Percentiles rank a stretch among this genome's conserved stretches.
Conservation (phyloP, 805 yeast species). For the Monosporozyma yasuniensis region DNA sequence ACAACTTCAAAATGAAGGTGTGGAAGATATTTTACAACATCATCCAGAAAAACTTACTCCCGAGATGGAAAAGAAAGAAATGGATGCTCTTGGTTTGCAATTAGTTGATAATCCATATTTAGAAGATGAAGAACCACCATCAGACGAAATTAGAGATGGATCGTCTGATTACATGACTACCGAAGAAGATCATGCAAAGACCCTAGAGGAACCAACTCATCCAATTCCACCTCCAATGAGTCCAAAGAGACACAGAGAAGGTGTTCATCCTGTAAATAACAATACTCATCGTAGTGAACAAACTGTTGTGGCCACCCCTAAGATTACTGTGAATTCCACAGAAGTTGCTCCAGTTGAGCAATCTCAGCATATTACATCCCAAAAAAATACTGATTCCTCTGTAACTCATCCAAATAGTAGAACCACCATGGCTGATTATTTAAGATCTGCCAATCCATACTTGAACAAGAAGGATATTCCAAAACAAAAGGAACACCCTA, state of each 20-base stretch:
- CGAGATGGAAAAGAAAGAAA: background rate
- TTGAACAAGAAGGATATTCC: conserved; percentile 3
- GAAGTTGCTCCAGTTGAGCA: background rate
- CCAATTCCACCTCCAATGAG: conserved; percentile 3
- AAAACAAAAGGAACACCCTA: background rate
- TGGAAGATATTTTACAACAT: background rate
- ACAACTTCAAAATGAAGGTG: background rate
- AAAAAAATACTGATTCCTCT: background rate
- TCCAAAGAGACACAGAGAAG: conserved; percentile 1
- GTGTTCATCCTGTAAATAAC: background rate
- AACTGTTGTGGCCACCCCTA: background rate
- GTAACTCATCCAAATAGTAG: background rate
- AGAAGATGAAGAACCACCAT: background rate
- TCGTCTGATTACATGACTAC: background rate
- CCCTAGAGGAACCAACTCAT: conserved; percentile 3
- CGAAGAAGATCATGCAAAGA: conserved; percentile 2
- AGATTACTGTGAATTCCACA: background rate
- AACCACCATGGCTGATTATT: conserved; percentile 38
- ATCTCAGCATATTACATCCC: background rate
- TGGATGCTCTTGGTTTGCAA: background rate
- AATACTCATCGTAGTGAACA: background rate
- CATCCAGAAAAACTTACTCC: background rate
- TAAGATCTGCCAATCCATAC: conserved; percentile 34
- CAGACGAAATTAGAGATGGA: background rate
- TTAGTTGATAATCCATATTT: background rate